Conservation (phyloP, 495 filamentous ascomycete genomes). For the Hypoxylon perforatum region DNA sequence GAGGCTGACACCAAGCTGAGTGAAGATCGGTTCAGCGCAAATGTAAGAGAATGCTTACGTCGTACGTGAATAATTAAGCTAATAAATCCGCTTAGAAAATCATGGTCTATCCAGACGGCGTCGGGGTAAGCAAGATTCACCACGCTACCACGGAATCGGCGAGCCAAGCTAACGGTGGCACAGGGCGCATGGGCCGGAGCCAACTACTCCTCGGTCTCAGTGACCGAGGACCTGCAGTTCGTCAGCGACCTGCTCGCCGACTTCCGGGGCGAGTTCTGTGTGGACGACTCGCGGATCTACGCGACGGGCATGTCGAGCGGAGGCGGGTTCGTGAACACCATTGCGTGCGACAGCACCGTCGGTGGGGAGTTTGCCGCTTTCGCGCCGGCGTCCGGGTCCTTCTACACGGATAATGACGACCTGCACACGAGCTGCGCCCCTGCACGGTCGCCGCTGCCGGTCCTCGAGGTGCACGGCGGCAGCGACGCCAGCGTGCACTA, state of each 20-base stretch:
- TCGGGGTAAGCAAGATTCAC: constrained; percentile 34
- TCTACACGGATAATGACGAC: constrained; percentile 43
- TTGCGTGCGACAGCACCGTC: constrained; percentile 59
- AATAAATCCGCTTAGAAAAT: constrained; percentile 39
- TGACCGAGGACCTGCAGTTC: constrained; percentile 59
- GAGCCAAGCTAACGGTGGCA: too few relatives aligned
- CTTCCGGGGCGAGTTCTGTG: constrained; percentile 57
- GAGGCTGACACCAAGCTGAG: constrained; percentile 46
- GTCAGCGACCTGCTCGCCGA: constrained; percentile 59
- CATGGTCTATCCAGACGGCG: constrained; percentile 47
- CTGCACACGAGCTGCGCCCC: constrained; percentile 46
- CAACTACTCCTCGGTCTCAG: constrained; percentile 47
- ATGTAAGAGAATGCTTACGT: constrained; percentile 15
- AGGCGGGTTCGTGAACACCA: constrained; percentile 62
- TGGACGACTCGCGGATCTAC: constrained; percentile 63
- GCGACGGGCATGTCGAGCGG: constrained; percentile 68
- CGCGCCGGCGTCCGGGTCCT: constrained; percentile 51
- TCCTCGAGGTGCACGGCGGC: constrained; percentile 62
- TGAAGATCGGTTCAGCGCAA: constrained; percentile 37
- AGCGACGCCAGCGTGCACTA: constrained; percentile 52
- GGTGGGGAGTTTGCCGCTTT: constrained; percentile 59
- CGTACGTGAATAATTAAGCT: neutral
- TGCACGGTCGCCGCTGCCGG: constrained; percentile 49
- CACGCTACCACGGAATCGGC: too few relatives aligned
- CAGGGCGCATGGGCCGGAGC: constrained; percentile 49